Percentiles rank a stretch among this genome's conserved stretches.
Evolutionary conservation across 768 basidiomycete genomes (phyloP).

Genomic region (Cubamyces sp.): DNA sequence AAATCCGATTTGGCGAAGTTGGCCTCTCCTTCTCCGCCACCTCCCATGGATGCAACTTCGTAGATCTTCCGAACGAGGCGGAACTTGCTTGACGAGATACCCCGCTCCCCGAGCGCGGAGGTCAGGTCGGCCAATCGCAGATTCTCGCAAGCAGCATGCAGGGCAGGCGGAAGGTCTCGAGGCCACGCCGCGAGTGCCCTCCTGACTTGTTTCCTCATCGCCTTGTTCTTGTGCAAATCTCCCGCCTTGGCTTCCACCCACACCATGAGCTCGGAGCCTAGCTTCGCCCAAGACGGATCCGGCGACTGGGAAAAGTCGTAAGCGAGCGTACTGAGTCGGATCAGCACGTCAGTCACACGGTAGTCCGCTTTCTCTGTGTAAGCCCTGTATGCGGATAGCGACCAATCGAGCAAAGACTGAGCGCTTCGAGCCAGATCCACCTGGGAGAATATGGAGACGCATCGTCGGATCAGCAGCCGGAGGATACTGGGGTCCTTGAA

Average conservation of each 20-base stretch:
- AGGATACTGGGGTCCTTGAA: constrained; percentile 66
- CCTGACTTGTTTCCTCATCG: constrained; percentile 47
- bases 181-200: constrained; percentile 80
- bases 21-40: constrained; percentile 33
- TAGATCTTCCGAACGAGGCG: constrained; percentile 69
- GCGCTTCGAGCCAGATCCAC: constrained; percentile 67
- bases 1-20: constrained; percentile 67
- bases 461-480: constrained; percentile 68
- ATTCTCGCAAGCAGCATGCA: constrained; percentile 50
- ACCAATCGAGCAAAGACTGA: constrained; percentile 82
- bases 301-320: constrained; percentile 52
- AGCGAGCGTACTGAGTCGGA: constrained; percentile 66
- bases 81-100: constrained; percentile 77
- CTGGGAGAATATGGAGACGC: constrained; percentile 66
- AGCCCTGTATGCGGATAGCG: constrained; percentile 54
- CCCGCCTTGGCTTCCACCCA: constrained; percentile 68
- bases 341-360: constrained; percentile 65
- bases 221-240: constrained; percentile 44
- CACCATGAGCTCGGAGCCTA: constrained; percentile 53
- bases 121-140: constrained; percentile 54
- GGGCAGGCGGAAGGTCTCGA: constrained; percentile 52
- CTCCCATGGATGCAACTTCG: constrained; percentile 44
- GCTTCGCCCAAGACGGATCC: constrained; percentile 35
- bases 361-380: constrained; percentile 46
- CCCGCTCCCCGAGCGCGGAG: constrained; percentile 56